Conservation (phyloP, 305 asterid species). For the Fraxinus ornus region DNA sequence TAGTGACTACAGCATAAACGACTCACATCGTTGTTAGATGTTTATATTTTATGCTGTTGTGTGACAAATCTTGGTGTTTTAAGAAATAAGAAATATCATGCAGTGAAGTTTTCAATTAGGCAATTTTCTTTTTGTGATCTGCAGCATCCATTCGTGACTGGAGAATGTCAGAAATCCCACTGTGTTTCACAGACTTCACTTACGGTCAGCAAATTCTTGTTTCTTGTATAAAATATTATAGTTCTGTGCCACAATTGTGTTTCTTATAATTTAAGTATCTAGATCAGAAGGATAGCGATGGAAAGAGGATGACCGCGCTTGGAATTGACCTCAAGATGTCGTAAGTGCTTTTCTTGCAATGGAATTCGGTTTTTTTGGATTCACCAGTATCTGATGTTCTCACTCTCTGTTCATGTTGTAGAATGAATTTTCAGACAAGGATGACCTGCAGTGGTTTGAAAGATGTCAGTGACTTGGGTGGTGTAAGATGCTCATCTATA, state of each 20-base stretch:
- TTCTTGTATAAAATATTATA: not conserved
- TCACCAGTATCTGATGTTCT: slow-evolving; percentile 2
- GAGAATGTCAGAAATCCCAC: slow-evolving; percentile 57
- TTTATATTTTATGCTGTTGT: slow-evolving; percentile 19
- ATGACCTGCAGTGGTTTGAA: slow-evolving; percentile 65
- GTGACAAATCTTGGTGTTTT: not conserved
- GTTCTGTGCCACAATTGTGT: slow-evolving; percentile 10
- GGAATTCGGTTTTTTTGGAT: not conserved
- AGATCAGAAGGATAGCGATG: slow-evolving; percentile 52
- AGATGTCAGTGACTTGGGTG: slow-evolving; percentile 45
- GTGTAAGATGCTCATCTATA: slow-evolving; percentile 53
- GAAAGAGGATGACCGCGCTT: slow-evolving; percentile 43
- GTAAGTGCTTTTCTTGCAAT: slow-evolving; percentile 41
- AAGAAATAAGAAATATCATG: not conserved
- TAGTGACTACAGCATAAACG: slow-evolving; percentile 8
- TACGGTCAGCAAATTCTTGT: slow-evolving; percentile 49
- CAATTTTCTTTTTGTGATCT: slow-evolving; percentile 25
- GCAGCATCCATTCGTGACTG: slow-evolving; percentile 97
- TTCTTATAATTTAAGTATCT: slow-evolving; percentile 22
- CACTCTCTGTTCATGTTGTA: slow-evolving; percentile 36
- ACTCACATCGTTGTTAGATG: slow-evolving; percentile 27
- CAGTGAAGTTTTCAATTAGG: slow-evolving; percentile 1
- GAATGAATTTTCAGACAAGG: slow-evolving; percentile 57
- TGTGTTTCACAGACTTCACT: slow-evolving; percentile 50
- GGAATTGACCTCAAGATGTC: slow-evolving; percentile 59